phyloP scores from a whole-genome alignment of 805 yeast genomes.

The Suhomyces tanzawaensis region DNA sequence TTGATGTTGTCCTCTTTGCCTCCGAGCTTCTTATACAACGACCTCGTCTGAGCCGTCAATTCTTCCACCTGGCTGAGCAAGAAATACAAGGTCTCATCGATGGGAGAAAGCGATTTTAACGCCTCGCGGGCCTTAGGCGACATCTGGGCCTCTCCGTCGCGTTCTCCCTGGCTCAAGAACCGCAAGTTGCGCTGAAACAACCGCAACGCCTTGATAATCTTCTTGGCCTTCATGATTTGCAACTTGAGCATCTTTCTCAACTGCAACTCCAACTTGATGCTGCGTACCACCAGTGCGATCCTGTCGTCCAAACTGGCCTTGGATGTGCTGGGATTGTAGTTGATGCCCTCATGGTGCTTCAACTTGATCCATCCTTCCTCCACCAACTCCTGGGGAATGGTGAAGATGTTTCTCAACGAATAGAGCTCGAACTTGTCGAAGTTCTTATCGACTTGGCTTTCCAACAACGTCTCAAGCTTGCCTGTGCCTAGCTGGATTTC shows the following conservation, averaged over 20 bases:
- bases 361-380: conserved; percentile 65
- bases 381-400: conserved; percentile 63
- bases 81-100: conserved; percentile 47
- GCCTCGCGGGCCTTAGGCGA: conserved; percentile 22
- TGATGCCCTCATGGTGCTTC: conserved; percentile 63
- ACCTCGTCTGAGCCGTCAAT: conserved; percentile 29
- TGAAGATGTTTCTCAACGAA: conserved; percentile 70
- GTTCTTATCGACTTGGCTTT: conserved; percentile 71
- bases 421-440: conserved; percentile 87
- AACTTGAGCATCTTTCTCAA: conserved; percentile 40
- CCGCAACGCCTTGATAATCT: conserved; percentile 30
- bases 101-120: conserved; percentile 39
- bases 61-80: conserved; percentile 42
- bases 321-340: conserved; percentile 10
- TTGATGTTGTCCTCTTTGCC: conserved; percentile 15
- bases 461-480: conserved; percentile 71
- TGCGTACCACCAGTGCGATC: conserved; percentile 31
- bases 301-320: conserved; percentile 24
- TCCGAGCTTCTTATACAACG: conserved; percentile 24
- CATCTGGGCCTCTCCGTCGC: conserved; percentile 15
- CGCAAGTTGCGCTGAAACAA: conserved; percentile 29
- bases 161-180: conserved; percentile 18
- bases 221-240: conserved; percentile 38
- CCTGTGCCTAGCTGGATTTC: conserved; percentile 80
- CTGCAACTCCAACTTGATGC: conserved; percentile 43